A percentile compares a stretch with the other conserved stretches of the same genome.
Evolutionary conservation across 495 filamentous ascomycete species (phyloP).

Genomic region (Xylaria cubensis): DNA sequence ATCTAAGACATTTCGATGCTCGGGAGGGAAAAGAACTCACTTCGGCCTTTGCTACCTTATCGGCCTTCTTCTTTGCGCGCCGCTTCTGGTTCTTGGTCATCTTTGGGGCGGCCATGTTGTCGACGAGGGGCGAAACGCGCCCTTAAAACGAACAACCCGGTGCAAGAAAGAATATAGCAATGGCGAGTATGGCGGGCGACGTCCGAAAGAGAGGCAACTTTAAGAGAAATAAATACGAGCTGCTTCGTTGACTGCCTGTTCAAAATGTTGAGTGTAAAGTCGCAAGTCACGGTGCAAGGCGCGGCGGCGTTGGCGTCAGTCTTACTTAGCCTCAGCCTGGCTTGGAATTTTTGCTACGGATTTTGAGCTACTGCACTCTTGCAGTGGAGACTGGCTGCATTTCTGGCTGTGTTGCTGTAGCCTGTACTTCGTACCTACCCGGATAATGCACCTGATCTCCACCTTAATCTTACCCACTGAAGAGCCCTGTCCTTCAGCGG

Average conservation of each 20-base stretch:
- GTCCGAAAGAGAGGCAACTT: background rate
- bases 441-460: background rate
- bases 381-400: background rate
- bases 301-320: background rate
- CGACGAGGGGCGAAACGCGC: conserved; percentile 17
- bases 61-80: conserved; percentile 88
- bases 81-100: conserved; percentile 84
- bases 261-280: background rate
- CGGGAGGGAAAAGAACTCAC: conserved; percentile 31
- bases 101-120: conserved; percentile 65
- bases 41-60: conserved; percentile 67
- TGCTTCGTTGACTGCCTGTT: background rate
- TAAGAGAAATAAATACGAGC: background rate
- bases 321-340: background rate
- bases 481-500: conserved; percentile 3
- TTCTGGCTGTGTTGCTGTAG: background rate
- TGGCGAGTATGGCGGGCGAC: background rate
- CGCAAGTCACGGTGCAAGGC: conserved; percentile 13
- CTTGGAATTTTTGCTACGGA: background rate
- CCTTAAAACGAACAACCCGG: conserved; percentile 12
- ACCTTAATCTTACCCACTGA: conserved; percentile 4
- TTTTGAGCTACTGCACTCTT: background rate
- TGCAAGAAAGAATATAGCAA: background rate
- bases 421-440: background rate
- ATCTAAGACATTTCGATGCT: conserved; percentile 17